Conservation (phyloP, 202 grass and related monocot species). For the Carex arenaria region DNA sequence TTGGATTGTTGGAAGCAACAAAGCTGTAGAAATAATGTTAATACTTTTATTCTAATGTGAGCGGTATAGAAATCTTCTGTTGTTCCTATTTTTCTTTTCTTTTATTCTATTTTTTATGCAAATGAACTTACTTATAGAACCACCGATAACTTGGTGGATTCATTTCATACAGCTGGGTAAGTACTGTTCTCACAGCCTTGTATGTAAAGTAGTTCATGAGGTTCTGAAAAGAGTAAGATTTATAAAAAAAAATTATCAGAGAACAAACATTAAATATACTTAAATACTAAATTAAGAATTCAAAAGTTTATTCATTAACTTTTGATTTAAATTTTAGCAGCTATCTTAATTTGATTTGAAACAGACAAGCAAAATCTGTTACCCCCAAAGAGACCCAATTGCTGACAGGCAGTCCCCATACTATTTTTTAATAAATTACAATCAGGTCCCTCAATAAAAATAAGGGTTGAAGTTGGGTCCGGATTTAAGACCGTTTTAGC, state of each 20-base stretch:
- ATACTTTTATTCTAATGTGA: not conserved
- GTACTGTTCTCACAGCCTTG: conserved; percentile 84
- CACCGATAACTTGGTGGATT: conserved; percentile 89
- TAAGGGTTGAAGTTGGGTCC: not conserved
- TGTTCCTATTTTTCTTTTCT: not conserved
- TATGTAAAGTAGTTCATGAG: conserved; percentile 88
- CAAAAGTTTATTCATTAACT: not conserved
- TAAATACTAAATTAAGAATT: not conserved
- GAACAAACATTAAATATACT: not conserved
- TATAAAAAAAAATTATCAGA: not conserved
- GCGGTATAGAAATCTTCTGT: not conserved
- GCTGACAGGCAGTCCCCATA: not conserved
- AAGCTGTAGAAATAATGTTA: conserved; percentile 39
- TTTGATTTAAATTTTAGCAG: not conserved
- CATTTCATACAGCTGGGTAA: conserved; percentile 94
- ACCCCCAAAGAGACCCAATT: not conserved
- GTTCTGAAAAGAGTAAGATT: conserved; percentile 44
- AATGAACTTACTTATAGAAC: conserved; percentile 64
- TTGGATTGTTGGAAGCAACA: conserved; percentile 65
- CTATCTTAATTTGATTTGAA: not conserved
- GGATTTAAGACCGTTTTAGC: not conserved
- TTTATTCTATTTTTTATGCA: not conserved
- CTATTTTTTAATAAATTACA: not conserved
- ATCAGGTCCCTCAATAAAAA: not conserved
- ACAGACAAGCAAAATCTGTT: not conserved